Base-by-base conservation (phyloP, 805 yeast species). In the Starmerella scarabaei region DNA sequence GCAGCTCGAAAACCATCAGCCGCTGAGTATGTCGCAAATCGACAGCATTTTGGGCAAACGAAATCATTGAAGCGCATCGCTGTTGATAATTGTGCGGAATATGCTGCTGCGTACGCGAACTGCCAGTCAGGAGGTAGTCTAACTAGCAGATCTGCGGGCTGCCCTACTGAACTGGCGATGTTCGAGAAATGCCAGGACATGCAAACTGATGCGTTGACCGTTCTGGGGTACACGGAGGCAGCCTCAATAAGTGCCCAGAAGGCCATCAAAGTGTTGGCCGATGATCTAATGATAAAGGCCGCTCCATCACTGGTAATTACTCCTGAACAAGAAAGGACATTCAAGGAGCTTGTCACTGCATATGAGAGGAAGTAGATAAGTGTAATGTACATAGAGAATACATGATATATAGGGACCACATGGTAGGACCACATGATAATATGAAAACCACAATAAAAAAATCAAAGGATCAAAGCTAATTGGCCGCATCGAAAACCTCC, bases 41-140 rank as follows among this genome's bases (percentile, higher is more conserved):
- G 33, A 18, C 14, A 18, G 19, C 17, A 18, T 5, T n/a, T 28
- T 28, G 16, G 32, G n/a, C 20, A 27, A 29, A 5, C 23, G n/a
- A 50, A 46, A 31, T 30, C 53, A 5, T 35, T 53, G 11, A 43
- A 45, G 28, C 59, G 53, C 35, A 50, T 52, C 2, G 60, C 61
- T 16, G 39, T 53, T 43, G 56, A 57, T 35, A 57, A 57, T 42
- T 57, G 61, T 35, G 57, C 54, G 3, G 61, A 57, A 41, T 53
- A 40, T 36, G 58, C 55, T 27, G 38, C 36, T 21, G 55, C 53
- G 14, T 51, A 46, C 24, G 45, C 58, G 6, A 38, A 47, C 24
- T 57, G 61, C 33, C 35, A 55, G 3, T 41, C 40, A n/a, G 30
- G 40, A 2, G 61, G 61, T 11, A 36, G 50, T 3, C 35, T 52